Percentiles rank a stretch among this genome's conserved stretches.
Evolutionary conservation across 1,139 yeast genomes (phyloP).

Genomic region (Saccharomyces pastorianus): DNA sequence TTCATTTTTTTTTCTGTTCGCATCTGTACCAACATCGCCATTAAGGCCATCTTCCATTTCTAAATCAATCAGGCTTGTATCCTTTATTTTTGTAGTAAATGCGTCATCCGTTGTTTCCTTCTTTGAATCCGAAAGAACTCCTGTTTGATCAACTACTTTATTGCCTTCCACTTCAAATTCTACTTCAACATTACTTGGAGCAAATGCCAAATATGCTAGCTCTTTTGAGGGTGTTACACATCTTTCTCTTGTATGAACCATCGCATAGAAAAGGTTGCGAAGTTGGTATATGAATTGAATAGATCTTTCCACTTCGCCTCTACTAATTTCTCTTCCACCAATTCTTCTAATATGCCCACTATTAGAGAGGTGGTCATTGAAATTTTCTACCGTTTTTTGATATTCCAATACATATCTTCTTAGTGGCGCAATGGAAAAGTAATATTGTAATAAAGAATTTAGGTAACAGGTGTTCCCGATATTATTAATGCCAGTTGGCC

Average conservation of each 20-base stretch:
- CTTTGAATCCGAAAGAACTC: background rate
- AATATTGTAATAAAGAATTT: conserved; percentile 82
- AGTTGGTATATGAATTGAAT: conserved; percentile 71
- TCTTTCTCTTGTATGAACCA: conserved; percentile 54
- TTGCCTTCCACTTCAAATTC: conserved; percentile 38
- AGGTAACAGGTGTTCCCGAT: conserved; percentile 94
- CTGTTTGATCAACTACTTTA: background rate
- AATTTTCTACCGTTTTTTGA: conserved; percentile 19
- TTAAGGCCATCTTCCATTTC: background rate
- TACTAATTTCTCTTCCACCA: conserved; percentile 77
- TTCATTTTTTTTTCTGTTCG: conserved; percentile 6
- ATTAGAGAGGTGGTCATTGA: conserved; percentile 21
- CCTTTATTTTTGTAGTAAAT: background rate
- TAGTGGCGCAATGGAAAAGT: conserved; percentile 76
- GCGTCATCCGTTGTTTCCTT: background rate
- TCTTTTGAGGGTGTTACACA: conserved; percentile 79
- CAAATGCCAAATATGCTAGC: conserved; percentile 79
- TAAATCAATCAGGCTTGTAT: background rate
- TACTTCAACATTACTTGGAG: conserved; percentile 63
- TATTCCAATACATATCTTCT: conserved; percentile 59
- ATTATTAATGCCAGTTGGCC: conserved; percentile 89
- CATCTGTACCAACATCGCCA: conserved; percentile 1
- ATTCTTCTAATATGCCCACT: conserved; percentile 47
- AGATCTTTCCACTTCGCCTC: conserved; percentile 67
- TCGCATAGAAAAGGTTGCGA: conserved; percentile 56